Evolutionary conservation across 768 basidiomycete species (phyloP), one percentile per base, ranked within the genome.

Genomic region (Hirschioporus abietinus): DNA sequence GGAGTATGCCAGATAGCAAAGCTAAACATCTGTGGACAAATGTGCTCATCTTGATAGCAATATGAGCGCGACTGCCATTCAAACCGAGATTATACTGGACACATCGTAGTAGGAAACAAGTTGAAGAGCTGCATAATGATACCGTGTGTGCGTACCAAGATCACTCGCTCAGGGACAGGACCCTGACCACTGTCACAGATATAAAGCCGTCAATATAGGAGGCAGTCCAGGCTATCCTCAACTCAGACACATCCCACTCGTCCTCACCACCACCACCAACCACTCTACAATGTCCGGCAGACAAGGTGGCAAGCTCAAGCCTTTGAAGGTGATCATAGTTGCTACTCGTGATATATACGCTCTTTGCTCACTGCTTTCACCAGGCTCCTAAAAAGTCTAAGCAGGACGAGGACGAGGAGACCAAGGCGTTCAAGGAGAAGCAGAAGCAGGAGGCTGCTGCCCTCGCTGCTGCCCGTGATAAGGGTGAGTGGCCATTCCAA

Each of bases 261-360:
- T 60, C 63, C 59, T 64, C 60, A 25, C 67, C 64, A 65, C 66
- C 63, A 30, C 42, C 64, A 61, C 35, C 73, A 24, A 30, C 20
- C 27, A 24, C 15, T 23, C 18, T 15, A 66, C 61, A 64, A 89
- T 89, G 88, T 78, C 86, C 34, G 78, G 83, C 74, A 84, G 91
- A 79, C 88, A 91, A 81, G 91, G 90, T 68, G 93, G 92, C 74
- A 94, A 95, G 79, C 73, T 89, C 64, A 95, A 95, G 84, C 93
- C 93, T 64, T 78, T 94, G 70, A 94, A 94, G 91, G 92, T 88
- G 20, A 34, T 71, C 30, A 58, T 10, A 61, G 24, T 59, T 61
- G 60, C 24, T 61, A 8, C 23, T 15, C 52, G 26, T 64, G 27
- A 63, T 52, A 36, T 17, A 35, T 57, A n/a, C n/a, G n/a, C 61